Evolutionary conservation across 2,329 filamentous ascomycete genomes (phyloP).

Genomic region (Daldinia sp.): DNA sequence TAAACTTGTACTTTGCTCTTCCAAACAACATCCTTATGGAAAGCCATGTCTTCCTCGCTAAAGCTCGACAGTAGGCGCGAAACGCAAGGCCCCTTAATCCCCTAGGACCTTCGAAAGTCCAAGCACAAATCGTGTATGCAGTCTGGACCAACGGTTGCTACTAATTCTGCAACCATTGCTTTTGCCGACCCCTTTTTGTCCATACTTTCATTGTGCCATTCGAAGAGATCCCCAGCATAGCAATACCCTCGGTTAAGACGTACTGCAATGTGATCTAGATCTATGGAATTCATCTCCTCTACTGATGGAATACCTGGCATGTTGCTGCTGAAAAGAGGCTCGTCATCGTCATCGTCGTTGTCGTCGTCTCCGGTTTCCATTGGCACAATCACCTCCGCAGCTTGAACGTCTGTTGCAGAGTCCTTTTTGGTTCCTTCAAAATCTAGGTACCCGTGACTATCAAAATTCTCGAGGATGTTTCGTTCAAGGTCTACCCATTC

Average conservation of each 20-base stretch:
- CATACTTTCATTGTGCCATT: conserved; percentile 65
- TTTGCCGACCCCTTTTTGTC: conserved; percentile 62
- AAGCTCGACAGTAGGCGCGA: not conserved
- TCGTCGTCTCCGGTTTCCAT: conserved; percentile 30
- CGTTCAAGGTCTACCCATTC: conserved; percentile 68
- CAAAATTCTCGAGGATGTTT: conserved; percentile 58
- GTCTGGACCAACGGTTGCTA: conserved; percentile 70
- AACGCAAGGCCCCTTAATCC: not conserved
- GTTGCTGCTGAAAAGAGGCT: conserved; percentile 63
- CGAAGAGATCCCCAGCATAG: conserved; percentile 50
- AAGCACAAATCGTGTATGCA: conserved; percentile 65
- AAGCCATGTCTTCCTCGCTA: not conserved
- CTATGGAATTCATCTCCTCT: conserved; percentile 60
- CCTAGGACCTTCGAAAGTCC: conserved; percentile 54
- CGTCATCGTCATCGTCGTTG: conserved; percentile 31
- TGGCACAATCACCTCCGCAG: not conserved
- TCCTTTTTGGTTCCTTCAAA: conserved; percentile 46
- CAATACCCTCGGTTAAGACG: conserved; percentile 50
- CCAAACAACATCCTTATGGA: not conserved
- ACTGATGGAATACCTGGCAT: conserved; percentile 73
- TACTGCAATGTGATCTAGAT: conserved; percentile 68
- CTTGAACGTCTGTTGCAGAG: not conserved
- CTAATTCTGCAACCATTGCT: conserved; percentile 70
- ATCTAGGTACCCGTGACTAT: conserved; percentile 65
- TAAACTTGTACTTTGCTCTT: not conserved